Evolutionary conservation across 2,329 filamentous ascomycete genomes (phyloP).

Genomic region (Colletotrichum sansevieriae): DNA sequence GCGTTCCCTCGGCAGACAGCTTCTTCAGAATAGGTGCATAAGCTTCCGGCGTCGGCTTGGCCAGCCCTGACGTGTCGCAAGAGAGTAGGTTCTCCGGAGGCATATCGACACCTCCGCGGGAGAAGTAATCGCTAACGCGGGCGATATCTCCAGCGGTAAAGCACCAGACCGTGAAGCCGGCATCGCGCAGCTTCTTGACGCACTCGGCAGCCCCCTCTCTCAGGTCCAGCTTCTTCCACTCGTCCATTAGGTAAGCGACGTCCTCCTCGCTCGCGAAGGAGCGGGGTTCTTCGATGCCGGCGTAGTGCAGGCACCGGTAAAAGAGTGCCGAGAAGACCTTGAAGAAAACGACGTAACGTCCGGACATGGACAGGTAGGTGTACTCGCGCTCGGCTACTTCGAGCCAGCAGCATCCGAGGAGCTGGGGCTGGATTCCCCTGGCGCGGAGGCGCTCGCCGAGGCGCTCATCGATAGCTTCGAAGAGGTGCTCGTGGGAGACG

Average conservation of each 20-base stretch:
- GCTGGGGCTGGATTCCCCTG: conserved; percentile 55
- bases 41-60: conserved; percentile 62
- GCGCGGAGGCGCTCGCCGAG: conserved; percentile 57
- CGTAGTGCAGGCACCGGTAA: conserved; percentile 60
- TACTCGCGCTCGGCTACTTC: conserved; percentile 63
- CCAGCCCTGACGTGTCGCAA: conserved; percentile 62
- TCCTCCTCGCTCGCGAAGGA: conserved; percentile 58
- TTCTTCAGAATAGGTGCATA: conserved; percentile 59
- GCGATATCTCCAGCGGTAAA: conserved; percentile 65
- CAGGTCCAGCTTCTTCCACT: conserved; percentile 53
- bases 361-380: conserved; percentile 61
- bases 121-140: conserved; percentile 66
- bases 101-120: conserved; percentile 61
- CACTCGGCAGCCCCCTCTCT: conserved; percentile 57
- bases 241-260: conserved; percentile 53
- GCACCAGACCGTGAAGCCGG: conserved; percentile 66
- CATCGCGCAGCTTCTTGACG: conserved; percentile 56
- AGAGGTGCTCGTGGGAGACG: conserved; percentile 60
- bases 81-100: conserved; percentile 63
- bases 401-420: conserved; percentile 63
- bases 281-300: conserved; percentile 58
- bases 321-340: conserved; percentile 59
- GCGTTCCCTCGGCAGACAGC: conserved; percentile 54
- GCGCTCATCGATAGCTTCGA: conserved; percentile 54
- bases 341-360: conserved; percentile 57